Percentiles rank a stretch among this genome's conserved stretches.
These are phyloP conservation scores for Arabidopsis thaliana DNA, from an alignment of 345 rosid genomes.

Conservation along the genomic window TAIR10.1 NC_003070.9:5492501-5493000, in stretches of 20 bases:
- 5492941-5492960: constrained; percentile 89
- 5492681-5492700: constrained; percentile 60
- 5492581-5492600: constrained; percentile 62
- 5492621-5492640: constrained; percentile 65
- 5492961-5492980: constrained; percentile 90
- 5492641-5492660: constrained; percentile 52
- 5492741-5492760: constrained; percentile 52
- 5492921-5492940: constrained; percentile 56
- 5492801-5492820: constrained; percentile 77
- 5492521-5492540: constrained; percentile 82
- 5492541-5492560: constrained; percentile 94
- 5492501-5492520: too few species aligned
- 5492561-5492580: constrained; percentile 62
- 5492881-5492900: not conserved
- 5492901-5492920: not conserved
- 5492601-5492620: constrained; percentile 71
- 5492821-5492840: constrained; percentile 88
- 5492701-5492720: constrained; percentile 50
- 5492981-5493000: constrained; percentile 84
- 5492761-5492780: constrained; percentile 53
- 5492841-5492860: constrained; percentile 42
- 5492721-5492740: constrained; percentile 74
- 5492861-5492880: not conserved
- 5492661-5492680: constrained; percentile 46
- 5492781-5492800: constrained; percentile 69